These are phyloP conservation scores for Penicillium waksmanii DNA, from an alignment of 495 filamentous ascomycete genomes.

Conservation along the genomic window DNA sequence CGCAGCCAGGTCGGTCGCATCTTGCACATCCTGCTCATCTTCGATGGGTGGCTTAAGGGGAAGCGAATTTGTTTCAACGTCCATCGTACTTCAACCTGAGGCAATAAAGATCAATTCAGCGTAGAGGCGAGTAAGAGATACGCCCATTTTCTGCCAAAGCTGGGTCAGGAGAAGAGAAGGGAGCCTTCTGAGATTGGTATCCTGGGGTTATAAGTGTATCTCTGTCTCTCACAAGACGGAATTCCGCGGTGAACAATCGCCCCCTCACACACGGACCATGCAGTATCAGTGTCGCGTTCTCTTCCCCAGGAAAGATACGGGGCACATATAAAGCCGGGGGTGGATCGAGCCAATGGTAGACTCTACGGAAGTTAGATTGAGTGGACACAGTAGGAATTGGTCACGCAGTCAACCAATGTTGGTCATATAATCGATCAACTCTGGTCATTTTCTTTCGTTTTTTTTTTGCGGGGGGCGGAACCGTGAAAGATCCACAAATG, in stretches of 20 bases:
- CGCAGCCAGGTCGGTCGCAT: constrained; percentile 54
- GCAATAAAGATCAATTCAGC: constrained; percentile 23
- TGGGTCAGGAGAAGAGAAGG: background rate
- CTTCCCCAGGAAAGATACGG: constrained; percentile 24
- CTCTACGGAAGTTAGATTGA: background rate
- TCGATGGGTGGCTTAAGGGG: constrained; percentile 37
- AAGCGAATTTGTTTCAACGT: constrained; percentile 37
- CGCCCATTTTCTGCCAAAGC: constrained; percentile 32
- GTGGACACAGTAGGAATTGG: constrained; percentile 22
- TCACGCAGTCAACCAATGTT: constrained; percentile 21
- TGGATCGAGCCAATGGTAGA: constrained; percentile 21
- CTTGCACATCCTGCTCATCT: constrained; percentile 45
- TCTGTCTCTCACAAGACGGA: background rate
- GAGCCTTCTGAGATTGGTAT: background rate
- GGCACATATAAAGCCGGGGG: constrained; percentile 33
- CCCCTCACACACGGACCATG: constrained; percentile 10
- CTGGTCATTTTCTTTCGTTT: constrained; percentile 10
- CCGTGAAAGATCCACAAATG: background rate
- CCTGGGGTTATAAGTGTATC: constrained; percentile 24
- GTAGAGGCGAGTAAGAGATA: constrained; percentile 16
- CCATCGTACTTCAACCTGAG: constrained; percentile 31
- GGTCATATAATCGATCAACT: constrained; percentile 24
- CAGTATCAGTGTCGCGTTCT: constrained; percentile 15
- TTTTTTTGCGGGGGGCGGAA: constrained; percentile 28
- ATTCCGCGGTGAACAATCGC: constrained; percentile 14